Conservation (phyloP, 345 rosid species). For the Corchorus olitorius region DNA sequence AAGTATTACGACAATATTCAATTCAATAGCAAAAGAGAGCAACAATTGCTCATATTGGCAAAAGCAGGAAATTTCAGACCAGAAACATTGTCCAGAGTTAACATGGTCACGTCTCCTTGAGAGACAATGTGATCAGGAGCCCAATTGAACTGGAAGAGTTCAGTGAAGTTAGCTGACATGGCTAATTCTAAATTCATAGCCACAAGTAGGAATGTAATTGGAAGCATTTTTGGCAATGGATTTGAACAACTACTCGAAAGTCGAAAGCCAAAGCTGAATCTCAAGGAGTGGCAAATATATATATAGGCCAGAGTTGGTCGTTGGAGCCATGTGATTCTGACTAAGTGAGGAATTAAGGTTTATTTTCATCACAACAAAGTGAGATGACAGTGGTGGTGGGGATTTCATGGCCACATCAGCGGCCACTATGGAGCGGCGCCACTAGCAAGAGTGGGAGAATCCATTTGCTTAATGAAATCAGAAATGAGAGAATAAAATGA, state of each 20-base stretch:
- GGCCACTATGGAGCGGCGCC: conserved; percentile 16
- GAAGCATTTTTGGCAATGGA: neutral
- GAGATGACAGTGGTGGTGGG: neutral
- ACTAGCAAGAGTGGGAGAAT: neutral
- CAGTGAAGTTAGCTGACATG: neutral
- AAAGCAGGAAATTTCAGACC: neutral
- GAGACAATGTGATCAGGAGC: conserved; percentile 15
- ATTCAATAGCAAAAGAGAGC: neutral
- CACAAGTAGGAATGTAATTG: neutral
- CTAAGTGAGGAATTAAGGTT: neutral
- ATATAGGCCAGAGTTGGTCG: neutral
- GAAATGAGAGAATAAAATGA: conserved; percentile 9
- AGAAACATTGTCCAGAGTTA: conserved; percentile 14
- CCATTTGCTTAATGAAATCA: neutral
- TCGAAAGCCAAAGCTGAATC: neutral
- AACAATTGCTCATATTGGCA: neutral
- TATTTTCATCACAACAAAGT: neutral
- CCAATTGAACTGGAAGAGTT: conserved; percentile 9
- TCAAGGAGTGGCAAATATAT: neutral
- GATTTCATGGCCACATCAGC: conserved; percentile 13
- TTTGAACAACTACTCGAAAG: neutral
- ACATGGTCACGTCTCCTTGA: conserved; percentile 5
- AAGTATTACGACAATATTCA: neutral
- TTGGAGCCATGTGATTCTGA: conserved; percentile 10
- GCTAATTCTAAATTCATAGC: neutral